phyloP scores from a whole-genome alignment of 2,329 filamentous ascomycete species.

The Hymenoscyphus albidus region DNA sequence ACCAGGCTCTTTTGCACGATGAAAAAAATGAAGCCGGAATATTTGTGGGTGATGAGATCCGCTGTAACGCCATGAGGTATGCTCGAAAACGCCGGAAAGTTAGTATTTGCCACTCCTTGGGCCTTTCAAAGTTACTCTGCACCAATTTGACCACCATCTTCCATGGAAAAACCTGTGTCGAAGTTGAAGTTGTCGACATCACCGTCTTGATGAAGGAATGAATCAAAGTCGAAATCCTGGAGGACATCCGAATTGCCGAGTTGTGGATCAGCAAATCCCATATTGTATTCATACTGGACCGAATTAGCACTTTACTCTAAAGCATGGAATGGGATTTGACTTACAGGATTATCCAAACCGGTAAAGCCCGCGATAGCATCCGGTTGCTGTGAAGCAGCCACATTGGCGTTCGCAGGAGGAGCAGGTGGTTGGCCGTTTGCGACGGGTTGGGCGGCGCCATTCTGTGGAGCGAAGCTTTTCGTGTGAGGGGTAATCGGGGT shows the following conservation, averaged over 20 bases:
- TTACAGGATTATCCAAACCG: slow-evolving; percentile 14
- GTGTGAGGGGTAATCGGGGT: slow-evolving; percentile 61
- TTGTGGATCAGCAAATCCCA: slow-evolving; percentile 52
- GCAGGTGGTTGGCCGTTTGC: slow-evolving; percentile 39
- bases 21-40: slow-evolving; percentile 28
- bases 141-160: slow-evolving; percentile 51
- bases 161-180: slow-evolving; percentile 48
- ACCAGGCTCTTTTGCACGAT: slow-evolving; percentile 32
- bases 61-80: slow-evolving; percentile 34
- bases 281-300: slow-evolving; percentile 33
- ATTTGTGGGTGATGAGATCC: slow-evolving; percentile 31
- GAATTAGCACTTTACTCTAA: slow-evolving; percentile 5
- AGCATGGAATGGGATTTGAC: neutral
- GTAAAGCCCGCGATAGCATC: slow-evolving; percentile 35
- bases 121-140: slow-evolving; percentile 43
- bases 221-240: slow-evolving; percentile 66
- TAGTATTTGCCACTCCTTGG: slow-evolving; percentile 22
- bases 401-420: slow-evolving; percentile 40
- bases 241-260: slow-evolving; percentile 52
- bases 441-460: slow-evolving; percentile 41
- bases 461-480: slow-evolving; percentile 45
- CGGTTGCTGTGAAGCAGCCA: slow-evolving; percentile 41
- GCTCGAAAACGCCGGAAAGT: slow-evolving; percentile 34
- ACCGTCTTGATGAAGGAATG: slow-evolving; percentile 59
- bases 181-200: slow-evolving; percentile 52